These are phyloP conservation scores for Plasmodium relictum DNA, from an alignment of 169 alveolate genomes.

Conservation along the genomic window DNA sequence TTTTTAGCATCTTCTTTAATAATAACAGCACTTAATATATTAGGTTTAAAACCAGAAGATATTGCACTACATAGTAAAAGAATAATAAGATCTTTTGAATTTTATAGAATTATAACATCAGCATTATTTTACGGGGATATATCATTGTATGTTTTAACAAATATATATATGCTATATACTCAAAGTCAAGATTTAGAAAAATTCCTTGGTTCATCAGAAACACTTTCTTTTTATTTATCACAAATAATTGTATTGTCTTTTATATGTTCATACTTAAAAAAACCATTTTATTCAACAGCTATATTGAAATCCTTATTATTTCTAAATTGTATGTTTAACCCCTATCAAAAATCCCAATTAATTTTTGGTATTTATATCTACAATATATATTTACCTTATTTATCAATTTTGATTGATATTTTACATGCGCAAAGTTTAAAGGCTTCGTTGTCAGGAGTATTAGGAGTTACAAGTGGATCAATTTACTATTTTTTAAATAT, in stretches of 20 bases:
- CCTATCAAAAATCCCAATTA: conserved; percentile 67
- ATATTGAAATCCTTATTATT: conserved; percentile 57
- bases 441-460: conserved; percentile 69
- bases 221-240: conserved; percentile 59
- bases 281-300: conserved; percentile 72
- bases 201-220: conserved; percentile 53
- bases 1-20: conserved; percentile 56
- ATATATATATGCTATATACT: conserved; percentile 66
- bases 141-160: conserved; percentile 68
- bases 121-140: conserved; percentile 73
- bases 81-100: conserved; percentile 65
- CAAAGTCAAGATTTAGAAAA: conserved; percentile 63
- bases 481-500: conserved; percentile 60
- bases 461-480: conserved; percentile 70
- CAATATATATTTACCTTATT: conserved; percentile 68
- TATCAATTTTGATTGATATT: conserved; percentile 69
- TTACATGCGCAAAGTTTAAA: conserved; percentile 70
- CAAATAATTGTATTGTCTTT: conserved; percentile 48
- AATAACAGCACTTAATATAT: conserved; percentile 30
- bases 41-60: conserved; percentile 72
- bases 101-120: conserved; percentile 70
- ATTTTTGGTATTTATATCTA: conserved; percentile 66
- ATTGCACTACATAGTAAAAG: conserved; percentile 72
- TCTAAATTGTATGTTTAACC: conserved; percentile 65
- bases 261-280: conserved; percentile 55